Base-by-base conservation (phyloP, 345 rosid genomes). In the Eucalyptus pumila region DNA sequence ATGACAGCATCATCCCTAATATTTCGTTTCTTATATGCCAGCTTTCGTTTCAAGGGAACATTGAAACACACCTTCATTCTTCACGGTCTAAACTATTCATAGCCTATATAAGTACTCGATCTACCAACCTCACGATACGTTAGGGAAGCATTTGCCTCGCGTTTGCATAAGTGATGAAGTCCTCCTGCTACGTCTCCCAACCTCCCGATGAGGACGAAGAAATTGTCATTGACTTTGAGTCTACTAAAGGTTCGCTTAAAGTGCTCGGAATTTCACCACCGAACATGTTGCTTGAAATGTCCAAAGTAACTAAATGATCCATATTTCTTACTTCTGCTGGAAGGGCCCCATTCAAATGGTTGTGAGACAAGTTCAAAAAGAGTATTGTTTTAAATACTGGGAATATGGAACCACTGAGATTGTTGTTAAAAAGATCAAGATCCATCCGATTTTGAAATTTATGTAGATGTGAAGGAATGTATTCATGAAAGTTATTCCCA, bases 301-400 rank as follows among this genome's bases (percentile, higher is more conserved):
- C 86, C 15, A 92, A 21, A 54, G 14, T 2, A 2, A 48, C 58
- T 17, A 93, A n/a, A 80, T 91, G 90, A 52, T 52, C 90, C 60
- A 91, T 44, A 42, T 87, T 58, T 10, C 90, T 90, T 2, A 94
- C 85, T 80, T 91, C 88, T 1, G 27, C 45, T 1, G 92, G 89
- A 8, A 94, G 60, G 23, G 80, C 11, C 21, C 92, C 93, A 16
- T 45, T 90, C 50, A 94, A 89, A 15, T 69, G 87, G 90, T 93
- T 92, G 9, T 48, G 56, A 50, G 93, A 89, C 13, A 93, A 85
- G 56, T 87, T 88, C 42, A 93, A 87, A 14, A 8, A 19, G 32
- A 80, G 0, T 21, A 69, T 2, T 34, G 80, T 34, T 69, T 69
- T 17, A 17, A 69, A 4, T 32, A 1, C 7, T 5, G 34, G 6